Base-by-base conservation (phyloP, 140 eudicot genomes). In the Erigeron philadelphicus region DNA sequence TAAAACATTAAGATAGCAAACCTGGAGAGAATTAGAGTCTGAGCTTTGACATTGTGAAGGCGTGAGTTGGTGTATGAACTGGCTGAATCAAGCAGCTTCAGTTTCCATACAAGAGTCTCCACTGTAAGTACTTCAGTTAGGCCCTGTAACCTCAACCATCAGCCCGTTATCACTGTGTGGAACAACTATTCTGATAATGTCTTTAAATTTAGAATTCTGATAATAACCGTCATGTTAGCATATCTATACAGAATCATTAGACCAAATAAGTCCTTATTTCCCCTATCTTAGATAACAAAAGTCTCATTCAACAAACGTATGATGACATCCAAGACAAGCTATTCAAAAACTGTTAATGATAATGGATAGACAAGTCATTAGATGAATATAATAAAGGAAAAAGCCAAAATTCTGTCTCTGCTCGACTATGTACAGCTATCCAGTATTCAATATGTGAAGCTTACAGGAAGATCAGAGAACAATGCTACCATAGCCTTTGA, bases 21-120 rank as follows among this genome's bases (percentile, higher is more conserved):
- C 97, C 97, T 91, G 75, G 91, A 71, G 54, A 91, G 95, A 48
- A 88, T 66, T 21, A 86, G 75, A 19, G 86, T 81, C 60, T 84
- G 87, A 73, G 96, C 86, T 83, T 73, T 92, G 64, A 92, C 92
- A 68, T 85, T 82, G 66, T 84, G 88, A 61, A 88, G 86, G 64
- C 91, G 96, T 38, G 96, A 88, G 76, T 86, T 91, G 67, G 87
- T 86, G 77, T 44, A 86, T 61, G 86, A 73, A 61, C 79, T 65
- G 60, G 89, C 89, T 66, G 88, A 80, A 67, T 78, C 82, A 62
- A 88, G 74, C 84, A 88, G 45, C 83, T 68, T 72, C 70, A 91
- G 79, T 83, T 86, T 91, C 96, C 96, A 91, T 11, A 71, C 48
- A 64, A 88, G 81, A 11, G 96, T 71, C 54, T 88, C 88, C 13